Conservation (phyloP, 2,329 filamentous ascomycete species). For the Cladosporium sp. region DNA sequence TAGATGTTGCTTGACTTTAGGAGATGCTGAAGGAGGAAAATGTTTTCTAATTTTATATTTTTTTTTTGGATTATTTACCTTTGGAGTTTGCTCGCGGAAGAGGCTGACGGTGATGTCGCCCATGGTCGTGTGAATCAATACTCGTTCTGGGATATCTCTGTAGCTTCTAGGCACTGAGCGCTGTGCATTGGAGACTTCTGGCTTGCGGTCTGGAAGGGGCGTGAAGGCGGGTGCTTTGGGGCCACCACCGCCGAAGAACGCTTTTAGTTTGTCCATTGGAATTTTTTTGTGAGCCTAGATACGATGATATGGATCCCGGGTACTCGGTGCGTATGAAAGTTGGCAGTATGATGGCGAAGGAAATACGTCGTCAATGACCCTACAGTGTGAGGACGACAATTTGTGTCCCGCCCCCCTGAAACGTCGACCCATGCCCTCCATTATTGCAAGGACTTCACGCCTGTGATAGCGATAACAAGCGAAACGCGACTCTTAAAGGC, state of each 20-base stretch:
- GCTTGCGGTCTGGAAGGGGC: slow-evolving; percentile 13
- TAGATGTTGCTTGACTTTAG: neutral
- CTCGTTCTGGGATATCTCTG: slow-evolving; percentile 31
- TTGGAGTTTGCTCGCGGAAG: slow-evolving; percentile 37
- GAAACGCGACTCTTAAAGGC: neutral
- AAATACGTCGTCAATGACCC: neutral
- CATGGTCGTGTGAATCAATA: slow-evolving; percentile 38
- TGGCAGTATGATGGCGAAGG: neutral
- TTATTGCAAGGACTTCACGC: neutral
- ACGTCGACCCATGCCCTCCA: neutral
- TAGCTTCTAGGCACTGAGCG: slow-evolving; percentile 9
- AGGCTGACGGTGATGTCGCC: slow-evolving; percentile 40
- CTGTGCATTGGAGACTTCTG: slow-evolving; percentile 6
- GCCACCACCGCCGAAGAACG: slow-evolving; percentile 10
- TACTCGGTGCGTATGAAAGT: neutral
- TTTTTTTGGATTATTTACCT: slow-evolving; percentile 10
- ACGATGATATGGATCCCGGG: neutral
- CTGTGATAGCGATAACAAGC: neutral
- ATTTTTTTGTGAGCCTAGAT: neutral
- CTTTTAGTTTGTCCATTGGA: slow-evolving; percentile 17
- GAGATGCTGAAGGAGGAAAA: no score
- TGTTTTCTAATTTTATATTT: slow-evolving; percentile 37
- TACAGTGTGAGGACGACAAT: neutral
- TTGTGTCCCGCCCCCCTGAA: slow-evolving; percentile 3
- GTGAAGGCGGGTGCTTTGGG: slow-evolving; percentile 5